Evolutionary conservation across 306 rosid species (phyloP), one percentile per base, ranked within the genome.

Genomic region (Hippophae rhamnoides): DNA sequence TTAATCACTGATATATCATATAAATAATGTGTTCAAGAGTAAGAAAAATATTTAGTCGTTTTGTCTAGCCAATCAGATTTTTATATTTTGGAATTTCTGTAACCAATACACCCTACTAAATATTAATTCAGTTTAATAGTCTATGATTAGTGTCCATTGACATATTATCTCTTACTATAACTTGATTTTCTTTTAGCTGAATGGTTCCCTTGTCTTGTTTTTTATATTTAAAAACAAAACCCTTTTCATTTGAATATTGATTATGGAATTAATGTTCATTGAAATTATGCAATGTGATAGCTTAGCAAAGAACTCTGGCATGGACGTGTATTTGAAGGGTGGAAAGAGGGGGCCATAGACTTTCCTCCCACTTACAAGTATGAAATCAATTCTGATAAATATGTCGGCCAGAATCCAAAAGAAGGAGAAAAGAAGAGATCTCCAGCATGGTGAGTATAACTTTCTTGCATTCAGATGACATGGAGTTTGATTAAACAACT

Each of bases 281-380:
- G 57, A 4, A 31, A 59, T 59, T 5, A 26, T 38, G 13, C 57
- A 45, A 54, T 73, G 18, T 72, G 67, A 73, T 74, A 92, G 99
- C 85, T 92, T 56, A 82, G 56, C 80, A 76, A 77, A 64, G 99
- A 86, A 72, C 72, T 86, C 31, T 77, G 72, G n/a, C 58, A 53
- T 10, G 95, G 99, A 47, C 93, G 40, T 23, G 96, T 92, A 26
- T 92, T 92, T 50, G 88, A 75, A 54, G 99, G 99, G 80, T 92
- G 99, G 99, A 88, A 72, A 61, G 99, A 92, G 43, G 99, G 95
- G 57, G 46, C 41, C 56, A 78, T 88, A 71, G 82, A 83, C 13
- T 92, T 92, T 72, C 86, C 96, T 53, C 99, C 99, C 11, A 92
- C 99, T 48, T 92, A 92, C 76, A 92, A 92, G 62, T 92, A 92